Evolutionary conservation across 495 filamentous ascomycete genomes (phyloP).

Genomic region (Neurospora sublineolata): DNA sequence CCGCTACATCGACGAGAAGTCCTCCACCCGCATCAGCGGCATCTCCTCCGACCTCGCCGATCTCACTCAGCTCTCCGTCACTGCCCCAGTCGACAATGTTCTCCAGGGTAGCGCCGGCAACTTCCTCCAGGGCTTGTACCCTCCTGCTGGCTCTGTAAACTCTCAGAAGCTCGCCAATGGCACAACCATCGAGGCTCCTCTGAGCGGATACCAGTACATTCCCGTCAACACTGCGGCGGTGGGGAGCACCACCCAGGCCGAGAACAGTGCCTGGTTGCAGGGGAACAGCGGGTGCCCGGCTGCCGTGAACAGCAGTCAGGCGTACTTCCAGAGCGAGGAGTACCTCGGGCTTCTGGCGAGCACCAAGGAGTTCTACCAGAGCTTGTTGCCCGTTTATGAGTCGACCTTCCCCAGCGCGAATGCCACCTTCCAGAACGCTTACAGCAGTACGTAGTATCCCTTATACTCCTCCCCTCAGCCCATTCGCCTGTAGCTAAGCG

Average conservation of each 20-base stretch:
- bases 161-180: slow-evolving; percentile 49
- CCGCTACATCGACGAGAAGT: slow-evolving; percentile 41
- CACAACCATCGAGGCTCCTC: slow-evolving; percentile 41
- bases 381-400: slow-evolving; percentile 50
- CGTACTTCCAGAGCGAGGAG: slow-evolving; percentile 52
- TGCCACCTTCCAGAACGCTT: slow-evolving; percentile 60
- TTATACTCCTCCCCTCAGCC: not conserved
- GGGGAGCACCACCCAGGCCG: slow-evolving; percentile 39
- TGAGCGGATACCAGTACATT: slow-evolving; percentile 67
- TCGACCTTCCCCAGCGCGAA: slow-evolving; percentile 39
- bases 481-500: slow-evolving; percentile 11
- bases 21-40: slow-evolving; percentile 24
- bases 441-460: slow-evolving; percentile 35
- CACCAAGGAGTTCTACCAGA: slow-evolving; percentile 55
- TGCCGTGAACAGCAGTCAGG: slow-evolving; percentile 55
- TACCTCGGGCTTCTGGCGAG: slow-evolving; percentile 39
- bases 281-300: slow-evolving; percentile 49
- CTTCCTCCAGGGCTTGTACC: slow-evolving; percentile 76
- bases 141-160: slow-evolving; percentile 45
- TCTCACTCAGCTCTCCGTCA: slow-evolving; percentile 49
- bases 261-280: slow-evolving; percentile 48
- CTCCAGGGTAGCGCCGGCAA: slow-evolving; percentile 59
- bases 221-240: slow-evolving; percentile 40
- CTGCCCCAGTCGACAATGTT: slow-evolving; percentile 49
- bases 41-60: slow-evolving; percentile 44